Percentiles rank a stretch among this genome's conserved stretches.
Evolutionary conservation across 176 grass and related monocot genomes (phyloP).

Genomic region (Hsuehochloa calcarea): DNA sequence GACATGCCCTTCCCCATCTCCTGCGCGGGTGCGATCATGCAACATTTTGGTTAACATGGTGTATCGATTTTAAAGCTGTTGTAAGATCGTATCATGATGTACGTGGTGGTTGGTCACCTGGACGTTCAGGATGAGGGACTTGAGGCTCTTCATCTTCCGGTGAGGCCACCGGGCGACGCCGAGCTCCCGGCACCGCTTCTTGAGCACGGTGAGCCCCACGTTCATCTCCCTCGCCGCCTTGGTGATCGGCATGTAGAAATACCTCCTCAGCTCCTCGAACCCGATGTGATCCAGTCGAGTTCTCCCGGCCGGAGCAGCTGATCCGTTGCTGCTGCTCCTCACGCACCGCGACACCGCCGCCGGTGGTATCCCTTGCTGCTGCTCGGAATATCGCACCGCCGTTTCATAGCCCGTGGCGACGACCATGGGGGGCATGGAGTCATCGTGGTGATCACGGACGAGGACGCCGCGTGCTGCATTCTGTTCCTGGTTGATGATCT

Average conservation of each 20-base stretch:
- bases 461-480: background rate
- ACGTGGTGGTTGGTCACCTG: conserved; percentile 41
- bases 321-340: background rate
- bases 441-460: background rate
- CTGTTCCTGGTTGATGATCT: background rate
- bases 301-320: background rate
- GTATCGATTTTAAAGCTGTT: too few species aligned
- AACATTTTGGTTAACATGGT: too few species aligned
- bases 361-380: background rate
- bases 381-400: background rate
- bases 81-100: too few species aligned
- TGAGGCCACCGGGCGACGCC: conserved; percentile 81
- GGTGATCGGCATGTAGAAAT: conserved; percentile 87
- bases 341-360: background rate
- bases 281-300: conserved; percentile 54
- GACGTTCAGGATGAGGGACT: conserved; percentile 67
- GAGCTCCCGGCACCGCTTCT: conserved; percentile 88
- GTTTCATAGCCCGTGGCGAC: background rate
- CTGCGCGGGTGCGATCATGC: conserved; percentile 6
- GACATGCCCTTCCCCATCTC: conserved; percentile 63
- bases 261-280: conserved; percentile 58
- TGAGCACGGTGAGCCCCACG: conserved; percentile 86
- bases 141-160: conserved; percentile 95
- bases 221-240: conserved; percentile 80
- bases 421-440: too few species aligned